Evolutionary conservation across 345 rosid genomes (phyloP).

Genomic region (Adansonia digitata): DNA sequence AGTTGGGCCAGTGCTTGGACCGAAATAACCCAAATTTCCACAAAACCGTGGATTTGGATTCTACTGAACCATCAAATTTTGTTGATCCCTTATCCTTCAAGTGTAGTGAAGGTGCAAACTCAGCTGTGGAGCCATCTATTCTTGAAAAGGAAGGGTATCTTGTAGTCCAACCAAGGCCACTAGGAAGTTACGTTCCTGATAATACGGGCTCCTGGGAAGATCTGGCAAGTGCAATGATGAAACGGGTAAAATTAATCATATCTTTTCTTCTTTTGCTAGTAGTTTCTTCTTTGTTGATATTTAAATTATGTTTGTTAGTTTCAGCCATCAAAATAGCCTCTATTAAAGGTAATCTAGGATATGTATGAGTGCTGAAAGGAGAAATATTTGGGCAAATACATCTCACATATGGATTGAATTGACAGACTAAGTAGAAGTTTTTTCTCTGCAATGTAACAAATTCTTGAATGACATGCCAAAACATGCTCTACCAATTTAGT

Average conservation of each 20-base stretch:
- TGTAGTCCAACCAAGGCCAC: slow-evolving; percentile 41
- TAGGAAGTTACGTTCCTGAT: slow-evolving; percentile 35
- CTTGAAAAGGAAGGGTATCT: slow-evolving; percentile 40
- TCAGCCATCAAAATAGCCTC: neutral
- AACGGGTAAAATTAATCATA: slow-evolving; percentile 36
- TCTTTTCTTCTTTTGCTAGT: slow-evolving; percentile 13
- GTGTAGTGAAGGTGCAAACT: slow-evolving; percentile 30
- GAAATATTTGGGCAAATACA: neutral
- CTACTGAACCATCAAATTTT: slow-evolving; percentile 29
- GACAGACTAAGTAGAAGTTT: neutral
- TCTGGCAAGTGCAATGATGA: slow-evolving; percentile 51
- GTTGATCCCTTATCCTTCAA: slow-evolving; percentile 34
- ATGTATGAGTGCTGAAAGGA: neutral
- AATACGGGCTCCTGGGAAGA: slow-evolving; percentile 67
- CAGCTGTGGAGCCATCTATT: slow-evolving; percentile 32
- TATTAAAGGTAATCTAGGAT: neutral
- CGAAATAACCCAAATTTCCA: slow-evolving; percentile 28
- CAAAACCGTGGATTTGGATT: slow-evolving; percentile 35
- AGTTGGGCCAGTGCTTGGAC: slow-evolving; percentile 33
- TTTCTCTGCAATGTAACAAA: neutral
- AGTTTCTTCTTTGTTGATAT: neutral
- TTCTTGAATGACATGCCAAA: neutral
- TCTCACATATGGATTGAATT: neutral
- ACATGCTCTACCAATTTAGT: neutral
- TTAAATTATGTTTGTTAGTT: neutral